Evolutionary conservation across 257 asterid species (phyloP).

Genomic region (Mitragyna speciosa): DNA sequence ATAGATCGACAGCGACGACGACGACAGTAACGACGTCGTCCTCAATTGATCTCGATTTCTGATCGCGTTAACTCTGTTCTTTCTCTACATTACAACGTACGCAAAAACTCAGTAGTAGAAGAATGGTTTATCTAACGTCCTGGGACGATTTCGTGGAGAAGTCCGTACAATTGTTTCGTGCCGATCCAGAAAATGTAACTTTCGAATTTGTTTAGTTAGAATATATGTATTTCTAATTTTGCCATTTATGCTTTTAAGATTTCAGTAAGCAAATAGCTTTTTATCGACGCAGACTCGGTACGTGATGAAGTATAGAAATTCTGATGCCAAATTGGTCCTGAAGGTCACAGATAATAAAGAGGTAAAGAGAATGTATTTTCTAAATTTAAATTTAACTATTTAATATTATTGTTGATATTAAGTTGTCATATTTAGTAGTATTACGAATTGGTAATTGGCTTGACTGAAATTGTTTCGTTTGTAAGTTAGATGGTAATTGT

Average conservation of each 20-base stretch:
- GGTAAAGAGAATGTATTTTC: constrained; percentile 35
- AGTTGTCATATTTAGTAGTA: background rate
- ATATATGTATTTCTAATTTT: background rate
- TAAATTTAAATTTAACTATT: background rate
- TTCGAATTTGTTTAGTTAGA: background rate
- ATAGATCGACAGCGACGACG: background rate
- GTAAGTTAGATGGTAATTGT: background rate
- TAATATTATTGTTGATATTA: background rate
- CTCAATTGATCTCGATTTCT: background rate
- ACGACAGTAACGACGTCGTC: background rate
- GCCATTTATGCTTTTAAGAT: background rate
- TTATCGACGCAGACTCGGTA: constrained; percentile 63
- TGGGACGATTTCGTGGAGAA: constrained; percentile 84
- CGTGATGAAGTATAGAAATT: constrained; percentile 78
- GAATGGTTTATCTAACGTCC: constrained; percentile 69
- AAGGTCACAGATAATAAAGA: constrained; percentile 81
- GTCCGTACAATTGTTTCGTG: constrained; percentile 63
- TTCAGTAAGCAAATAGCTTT: constrained; percentile 10
- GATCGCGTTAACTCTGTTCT: background rate
- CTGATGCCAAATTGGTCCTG: constrained; percentile 89
- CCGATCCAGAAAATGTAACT: constrained; percentile 68
- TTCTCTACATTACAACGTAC: too few species aligned
- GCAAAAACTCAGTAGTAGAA: background rate
- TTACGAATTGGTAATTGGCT: too few species aligned
- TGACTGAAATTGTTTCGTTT: background rate